Evolutionary conservation across 768 basidiomycete species (phyloP), one percentile per base, ranked within the genome.

Genomic region (Russula griseocarnosa): DNA sequence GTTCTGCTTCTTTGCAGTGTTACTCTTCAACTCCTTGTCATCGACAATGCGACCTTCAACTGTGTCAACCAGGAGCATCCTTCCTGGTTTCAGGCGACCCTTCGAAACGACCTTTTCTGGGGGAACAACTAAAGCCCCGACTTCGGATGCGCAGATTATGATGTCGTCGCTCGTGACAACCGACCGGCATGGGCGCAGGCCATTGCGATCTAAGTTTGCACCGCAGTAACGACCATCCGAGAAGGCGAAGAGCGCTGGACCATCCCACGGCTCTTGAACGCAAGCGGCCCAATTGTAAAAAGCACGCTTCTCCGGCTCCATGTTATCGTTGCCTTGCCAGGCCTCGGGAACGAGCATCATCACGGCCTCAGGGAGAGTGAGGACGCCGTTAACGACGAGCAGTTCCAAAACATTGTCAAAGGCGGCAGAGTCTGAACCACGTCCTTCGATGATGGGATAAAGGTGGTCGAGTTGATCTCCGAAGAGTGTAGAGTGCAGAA

Each of bases 341-440:
- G 96, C 96, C 76, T 99, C 97, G 18, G 97, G 97, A 60, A 98
- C 87, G 76, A 99, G 86, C 91, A 98, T 92, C 96, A 98, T 98
- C 71, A 99, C 76, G 55, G 96, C 94, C 77, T 99, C 94, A 10
- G 97, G 97, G 20, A 99, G 82, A 10, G 95, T 97, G 63, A 99
- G 81, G 40, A 94, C 93, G 66, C 94, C 95, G 75, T 99, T 99
- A 66, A 99, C 94, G 65, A 94, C 91, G 56, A 99, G 84, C 50
- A 99, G 79, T 75, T 99, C 97, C 67, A 99, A 85, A 53, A 98
- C 97, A 75, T 99, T 99, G 76, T 99, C 97, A 76, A 99, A 99
- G 16, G 96, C 95, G 61, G 94, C 97, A 24, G 97, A 98, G 75
- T 99, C 97, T 55, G 96, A 98, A 47, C 97, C 97, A 46, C 96